Percentiles rank a stretch among this genome's conserved stretches.
Conservation (phyloP, 352 stramenopile genomes). For the Globisporangium orthogonon region DNA sequence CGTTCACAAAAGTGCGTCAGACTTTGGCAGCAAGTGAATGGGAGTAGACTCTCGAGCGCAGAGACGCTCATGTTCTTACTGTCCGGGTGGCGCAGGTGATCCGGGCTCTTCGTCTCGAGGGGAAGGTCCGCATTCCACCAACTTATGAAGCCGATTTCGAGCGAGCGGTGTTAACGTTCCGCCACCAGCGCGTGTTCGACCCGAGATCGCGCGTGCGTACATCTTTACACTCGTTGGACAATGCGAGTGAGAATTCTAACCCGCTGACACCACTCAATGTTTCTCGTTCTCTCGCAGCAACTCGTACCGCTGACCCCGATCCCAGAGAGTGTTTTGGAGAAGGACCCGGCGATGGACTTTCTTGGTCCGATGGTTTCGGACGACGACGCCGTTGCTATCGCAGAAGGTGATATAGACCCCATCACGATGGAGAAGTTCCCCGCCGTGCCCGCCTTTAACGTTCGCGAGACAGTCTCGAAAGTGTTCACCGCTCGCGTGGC, state of each 20-base stretch:
- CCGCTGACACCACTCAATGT: not conserved
- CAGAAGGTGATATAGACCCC: constrained; percentile 68
- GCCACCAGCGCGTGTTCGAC: constrained; percentile 66
- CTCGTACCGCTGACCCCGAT: constrained; percentile 64
- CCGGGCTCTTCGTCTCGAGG: constrained; percentile 50
- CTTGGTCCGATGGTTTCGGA: constrained; percentile 47
- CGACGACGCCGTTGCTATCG: constrained; percentile 42
- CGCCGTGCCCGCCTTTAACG: not conserved
- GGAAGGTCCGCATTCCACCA: constrained; percentile 41
- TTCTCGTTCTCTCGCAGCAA: constrained; percentile 21
- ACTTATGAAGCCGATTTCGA: constrained; percentile 63
- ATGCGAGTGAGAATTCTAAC: not conserved
- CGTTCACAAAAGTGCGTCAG: constrained; percentile 39
- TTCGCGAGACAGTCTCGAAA: not conserved
- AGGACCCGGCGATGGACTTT: constrained; percentile 44
- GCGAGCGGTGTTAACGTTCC: constrained; percentile 58
- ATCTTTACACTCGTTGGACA: not conserved
- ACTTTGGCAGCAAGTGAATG: too few relatives aligned
- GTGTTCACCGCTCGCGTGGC: not conserved
- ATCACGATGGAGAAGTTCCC: constrained; percentile 51
- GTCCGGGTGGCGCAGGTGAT: constrained; percentile 30
- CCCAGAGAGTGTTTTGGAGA: constrained; percentile 18
- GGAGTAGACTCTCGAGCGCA: not conserved
- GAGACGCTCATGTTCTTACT: not conserved
- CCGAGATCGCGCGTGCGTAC: constrained; percentile 35